These are phyloP conservation scores for Porcisia deanei DNA, from an alignment of 208 protist genomes.

Conservation along the genomic window DNA sequence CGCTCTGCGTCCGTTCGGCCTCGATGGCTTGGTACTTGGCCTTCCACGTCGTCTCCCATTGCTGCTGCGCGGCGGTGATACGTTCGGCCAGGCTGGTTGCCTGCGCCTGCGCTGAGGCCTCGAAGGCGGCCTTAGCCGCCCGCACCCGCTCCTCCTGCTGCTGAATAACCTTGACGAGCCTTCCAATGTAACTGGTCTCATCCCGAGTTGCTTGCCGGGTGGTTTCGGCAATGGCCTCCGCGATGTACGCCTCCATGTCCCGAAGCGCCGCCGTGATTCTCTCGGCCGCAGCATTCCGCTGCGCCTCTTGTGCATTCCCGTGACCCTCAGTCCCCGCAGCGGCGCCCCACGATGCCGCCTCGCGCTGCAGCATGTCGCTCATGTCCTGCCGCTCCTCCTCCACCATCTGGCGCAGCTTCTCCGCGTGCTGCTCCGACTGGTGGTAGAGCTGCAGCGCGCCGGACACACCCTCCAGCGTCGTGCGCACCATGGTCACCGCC, in stretches of 20 bases:
- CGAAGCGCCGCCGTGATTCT: slow-evolving; percentile 31
- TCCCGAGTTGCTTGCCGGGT: slow-evolving; percentile 36
- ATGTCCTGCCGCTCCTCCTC: slow-evolving; percentile 55
- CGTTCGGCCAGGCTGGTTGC: slow-evolving; percentile 51
- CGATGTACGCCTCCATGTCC: slow-evolving; percentile 50
- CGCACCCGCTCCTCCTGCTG: slow-evolving; percentile 61
- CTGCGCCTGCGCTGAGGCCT: slow-evolving; percentile 49
- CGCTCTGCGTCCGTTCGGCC: slow-evolving; percentile 48
- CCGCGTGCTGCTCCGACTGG: slow-evolving; percentile 41
- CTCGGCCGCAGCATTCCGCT: slow-evolving; percentile 27
- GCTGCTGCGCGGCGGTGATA: slow-evolving; percentile 52
- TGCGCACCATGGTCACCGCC: slow-evolving; percentile 45
- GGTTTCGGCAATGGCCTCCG: slow-evolving; percentile 41
- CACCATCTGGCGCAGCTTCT: slow-evolving; percentile 50
- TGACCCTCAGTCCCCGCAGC: slow-evolving; percentile 1
- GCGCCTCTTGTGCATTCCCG: slow-evolving; percentile 10
- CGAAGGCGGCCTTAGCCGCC: slow-evolving; percentile 49
- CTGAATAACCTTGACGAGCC: slow-evolving; percentile 51
- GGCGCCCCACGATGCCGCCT: slow-evolving; percentile 33
- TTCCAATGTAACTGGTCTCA: slow-evolving; percentile 47
- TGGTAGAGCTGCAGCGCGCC: slow-evolving; percentile 48
- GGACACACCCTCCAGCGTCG: slow-evolving; percentile 38
- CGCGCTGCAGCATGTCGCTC: slow-evolving; percentile 53
- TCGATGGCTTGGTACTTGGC: slow-evolving; percentile 38
- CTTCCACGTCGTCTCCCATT: slow-evolving; percentile 69